phyloP scores from a whole-genome alignment of 1,284 basidiomycete species.

The Ustilago crameri region DNA sequence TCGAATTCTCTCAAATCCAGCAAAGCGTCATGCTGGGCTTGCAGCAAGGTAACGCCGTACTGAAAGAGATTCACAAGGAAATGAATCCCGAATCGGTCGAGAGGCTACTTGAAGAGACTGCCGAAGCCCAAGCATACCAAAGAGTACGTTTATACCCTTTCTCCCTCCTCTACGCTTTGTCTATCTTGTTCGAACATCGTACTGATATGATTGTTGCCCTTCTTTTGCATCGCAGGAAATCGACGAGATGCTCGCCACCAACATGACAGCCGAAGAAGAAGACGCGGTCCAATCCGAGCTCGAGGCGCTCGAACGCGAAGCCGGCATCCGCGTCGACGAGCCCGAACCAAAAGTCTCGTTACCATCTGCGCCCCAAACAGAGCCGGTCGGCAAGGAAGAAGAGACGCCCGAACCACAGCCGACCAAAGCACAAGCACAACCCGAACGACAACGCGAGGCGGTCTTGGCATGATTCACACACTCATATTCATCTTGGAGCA shows the following conservation, averaged over 20 bases:
- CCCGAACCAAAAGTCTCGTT: conserved; percentile 19
- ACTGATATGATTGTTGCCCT: not conserved
- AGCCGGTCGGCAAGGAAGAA: conserved; percentile 28
- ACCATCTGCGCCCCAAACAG: conserved; percentile 38
- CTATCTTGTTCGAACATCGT: not conserved
- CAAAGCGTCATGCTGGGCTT: conserved; percentile 90
- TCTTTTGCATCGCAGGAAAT: conserved; percentile 78
- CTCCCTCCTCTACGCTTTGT: not conserved
- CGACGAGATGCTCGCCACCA: conserved; percentile 83
- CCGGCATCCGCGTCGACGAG: conserved; percentile 21
- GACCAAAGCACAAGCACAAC: conserved; percentile 12
- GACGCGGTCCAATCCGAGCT: conserved; percentile 86
- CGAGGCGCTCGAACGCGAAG: conserved; percentile 50
- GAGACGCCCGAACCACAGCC: conserved; percentile 17
- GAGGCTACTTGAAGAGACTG: conserved; percentile 87
- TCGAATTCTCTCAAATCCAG: conserved; percentile 95
- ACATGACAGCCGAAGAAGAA: conserved; percentile 87
- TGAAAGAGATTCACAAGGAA: conserved; percentile 92
- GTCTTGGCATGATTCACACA: conserved; percentile 18
- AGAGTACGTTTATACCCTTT: conserved; percentile 71
- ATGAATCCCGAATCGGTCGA: conserved; percentile 93
- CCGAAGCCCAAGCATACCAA: conserved; percentile 91
- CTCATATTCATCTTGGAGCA: not conserved
- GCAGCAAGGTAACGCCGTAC: conserved; percentile 89
- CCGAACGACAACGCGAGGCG: conserved; percentile 21